These are phyloP conservation scores for Hanseniaspora jakobsenii DNA, from an alignment of 805 yeast genomes.

Conservation along the genomic window DNA sequence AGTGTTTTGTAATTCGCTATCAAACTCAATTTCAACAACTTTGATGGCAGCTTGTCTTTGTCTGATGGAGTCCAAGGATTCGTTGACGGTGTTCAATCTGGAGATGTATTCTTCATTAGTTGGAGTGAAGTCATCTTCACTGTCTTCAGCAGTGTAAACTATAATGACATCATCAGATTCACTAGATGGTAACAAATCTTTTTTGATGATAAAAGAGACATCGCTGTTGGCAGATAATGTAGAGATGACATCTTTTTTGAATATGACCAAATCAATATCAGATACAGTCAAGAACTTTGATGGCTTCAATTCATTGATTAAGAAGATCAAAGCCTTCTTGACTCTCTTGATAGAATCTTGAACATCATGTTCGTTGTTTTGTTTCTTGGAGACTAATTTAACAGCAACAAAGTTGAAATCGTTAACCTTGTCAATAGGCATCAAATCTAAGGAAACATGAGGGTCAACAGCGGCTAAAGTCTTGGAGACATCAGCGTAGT, in stretches of 20 bases:
- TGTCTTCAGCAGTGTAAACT: slow-evolving; percentile 20
- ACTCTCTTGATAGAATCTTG: slow-evolving; percentile 45
- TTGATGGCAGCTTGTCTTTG: slow-evolving; percentile 43
- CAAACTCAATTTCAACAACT: slow-evolving; percentile 40
- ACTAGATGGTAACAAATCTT: slow-evolving; percentile 40
- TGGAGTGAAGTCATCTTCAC: slow-evolving; percentile 62
- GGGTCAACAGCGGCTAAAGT: slow-evolving; percentile 23
- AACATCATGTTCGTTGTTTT: slow-evolving; percentile 37
- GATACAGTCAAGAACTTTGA: slow-evolving; percentile 42
- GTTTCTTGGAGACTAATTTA: slow-evolving; percentile 33
- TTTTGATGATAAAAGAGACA: slow-evolving; percentile 43
- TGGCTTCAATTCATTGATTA: slow-evolving; percentile 66
- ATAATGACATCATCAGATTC: slow-evolving; percentile 3
- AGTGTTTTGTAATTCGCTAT: slow-evolving; percentile 47
- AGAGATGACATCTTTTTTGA: slow-evolving; percentile 24
- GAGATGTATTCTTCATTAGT: slow-evolving; percentile 45
- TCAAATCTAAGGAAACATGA: slow-evolving; percentile 37
- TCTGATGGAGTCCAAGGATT: slow-evolving; percentile 45
- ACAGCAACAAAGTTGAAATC: slow-evolving; percentile 40
- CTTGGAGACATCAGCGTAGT: slow-evolving; percentile 32
- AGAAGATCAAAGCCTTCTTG: slow-evolving; percentile 57
- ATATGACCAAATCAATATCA: slow-evolving; percentile 48
- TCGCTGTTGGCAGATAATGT: slow-evolving; percentile 24
- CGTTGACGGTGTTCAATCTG: slow-evolving; percentile 44
- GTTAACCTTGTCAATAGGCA: slow-evolving; percentile 37